Evolutionary conservation across 768 basidiomycete genomes (phyloP).

Genomic region (Mycena rebaudengoi): DNA sequence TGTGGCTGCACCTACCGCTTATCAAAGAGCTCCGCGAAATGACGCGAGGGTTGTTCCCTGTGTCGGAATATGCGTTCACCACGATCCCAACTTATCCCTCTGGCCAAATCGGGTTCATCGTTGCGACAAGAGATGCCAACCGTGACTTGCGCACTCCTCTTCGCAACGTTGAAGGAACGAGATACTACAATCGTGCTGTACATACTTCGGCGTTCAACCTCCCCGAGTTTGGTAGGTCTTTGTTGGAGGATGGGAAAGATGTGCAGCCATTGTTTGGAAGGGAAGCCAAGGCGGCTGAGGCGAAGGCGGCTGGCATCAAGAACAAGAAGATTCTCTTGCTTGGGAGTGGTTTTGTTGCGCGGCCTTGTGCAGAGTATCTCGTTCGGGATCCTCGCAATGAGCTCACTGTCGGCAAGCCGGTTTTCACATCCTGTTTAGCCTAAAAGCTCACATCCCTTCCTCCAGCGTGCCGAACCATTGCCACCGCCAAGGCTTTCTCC

Average conservation of each 20-base stretch:
- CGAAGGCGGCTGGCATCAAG: conserved; percentile 42
- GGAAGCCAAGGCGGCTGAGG: conserved; percentile 54
- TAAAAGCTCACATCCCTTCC: conserved; percentile 3
- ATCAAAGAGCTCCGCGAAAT: conserved; percentile 79
- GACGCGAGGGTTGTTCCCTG: conserved; percentile 79
- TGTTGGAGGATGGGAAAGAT: conserved; percentile 77
- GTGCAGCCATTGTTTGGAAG: conserved; percentile 81
- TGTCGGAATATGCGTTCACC: conserved; percentile 90
- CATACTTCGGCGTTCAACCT: conserved; percentile 88
- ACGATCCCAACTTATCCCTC: conserved; percentile 98
- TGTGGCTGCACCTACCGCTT: conserved; percentile 92
- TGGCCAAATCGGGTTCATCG: conserved; percentile 96
- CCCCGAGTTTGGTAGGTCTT: conserved; percentile 87
- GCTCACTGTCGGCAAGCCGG: conserved; percentile 79
- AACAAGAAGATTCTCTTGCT: conserved; percentile 83
- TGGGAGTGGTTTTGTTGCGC: conserved; percentile 94
- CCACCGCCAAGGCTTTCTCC: conserved; percentile 74
- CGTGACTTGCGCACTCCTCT: conserved; percentile 79
- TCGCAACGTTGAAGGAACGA: conserved; percentile 72
- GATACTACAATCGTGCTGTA: conserved; percentile 86
- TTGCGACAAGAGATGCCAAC: conserved; percentile 80
- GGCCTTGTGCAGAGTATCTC: conserved; percentile 96
- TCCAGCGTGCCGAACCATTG: conserved; percentile 91
- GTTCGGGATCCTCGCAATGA: conserved; percentile 81
- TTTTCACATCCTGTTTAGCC: not conserved